phyloP scores from a whole-genome alignment of 2,329 filamentous ascomycete species.

The Venturia effusa region DNA sequence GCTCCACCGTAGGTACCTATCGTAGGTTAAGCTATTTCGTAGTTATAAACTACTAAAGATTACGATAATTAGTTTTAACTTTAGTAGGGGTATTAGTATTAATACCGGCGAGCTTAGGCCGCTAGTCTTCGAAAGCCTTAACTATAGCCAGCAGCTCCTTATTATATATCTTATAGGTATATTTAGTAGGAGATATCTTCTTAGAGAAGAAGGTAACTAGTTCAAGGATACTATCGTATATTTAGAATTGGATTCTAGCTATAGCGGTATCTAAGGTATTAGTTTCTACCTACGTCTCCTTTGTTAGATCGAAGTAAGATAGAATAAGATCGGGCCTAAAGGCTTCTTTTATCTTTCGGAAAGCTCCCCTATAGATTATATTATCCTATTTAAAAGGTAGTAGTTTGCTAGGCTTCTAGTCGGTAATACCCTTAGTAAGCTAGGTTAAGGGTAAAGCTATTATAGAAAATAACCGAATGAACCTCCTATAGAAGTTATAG shows the following conservation, averaged over 20 bases:
- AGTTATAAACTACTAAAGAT: slow-evolving; percentile 20
- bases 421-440: slow-evolving; percentile 11
- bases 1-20: neutral
- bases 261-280: slow-evolving; percentile 14
- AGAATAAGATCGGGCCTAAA: slow-evolving; percentile 16
- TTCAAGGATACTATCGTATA: slow-evolving; percentile 8
- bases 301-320: slow-evolving; percentile 15
- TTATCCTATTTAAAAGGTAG: neutral
- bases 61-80: slow-evolving; percentile 20
- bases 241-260: slow-evolving; percentile 11
- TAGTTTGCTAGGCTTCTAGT: neutral
- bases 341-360: slow-evolving; percentile 11
- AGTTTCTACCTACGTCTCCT: slow-evolving; percentile 14
- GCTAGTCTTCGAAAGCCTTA: slow-evolving; percentile 17
- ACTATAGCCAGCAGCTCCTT: slow-evolving; percentile 26
- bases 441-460: slow-evolving; percentile 14
- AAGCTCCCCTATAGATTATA: neutral
- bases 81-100: neutral
- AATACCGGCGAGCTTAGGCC: slow-evolving; percentile 15
- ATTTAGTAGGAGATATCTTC: slow-evolving; percentile 16
- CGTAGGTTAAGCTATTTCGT: slow-evolving; percentile 19
- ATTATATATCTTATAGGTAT: no score
- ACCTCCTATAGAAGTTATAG: no score
- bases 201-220: slow-evolving; percentile 16
- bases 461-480: slow-evolving; percentile 16